phyloP scores from a whole-genome alignment of 352 stramenopile species.

The Achlya hypogyna region DNA sequence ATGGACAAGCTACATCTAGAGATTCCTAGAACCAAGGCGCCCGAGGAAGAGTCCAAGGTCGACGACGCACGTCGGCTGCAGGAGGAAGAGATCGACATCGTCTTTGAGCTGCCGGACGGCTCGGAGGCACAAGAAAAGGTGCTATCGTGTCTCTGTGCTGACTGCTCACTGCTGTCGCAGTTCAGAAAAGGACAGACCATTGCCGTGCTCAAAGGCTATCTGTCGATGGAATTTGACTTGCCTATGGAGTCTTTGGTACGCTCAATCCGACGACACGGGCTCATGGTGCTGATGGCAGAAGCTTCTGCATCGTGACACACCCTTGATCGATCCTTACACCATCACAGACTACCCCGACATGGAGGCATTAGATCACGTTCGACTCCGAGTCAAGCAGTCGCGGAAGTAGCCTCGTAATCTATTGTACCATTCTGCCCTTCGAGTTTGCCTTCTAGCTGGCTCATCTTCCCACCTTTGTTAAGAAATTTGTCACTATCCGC shows the following conservation, averaged over 20 bases:
- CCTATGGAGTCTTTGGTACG: slow-evolving; percentile 14
- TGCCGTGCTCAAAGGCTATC: slow-evolving; percentile 13
- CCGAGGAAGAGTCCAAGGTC: slow-evolving; percentile 13
- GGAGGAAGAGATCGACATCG: slow-evolving; percentile 16
- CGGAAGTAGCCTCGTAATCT: slow-evolving; percentile 2
- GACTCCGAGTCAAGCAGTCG: slow-evolving; percentile 6
- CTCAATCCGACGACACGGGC: not conserved
- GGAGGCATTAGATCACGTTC: not conserved
- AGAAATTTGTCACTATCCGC: not conserved
- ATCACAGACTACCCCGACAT: slow-evolving; percentile 17
- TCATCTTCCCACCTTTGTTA: not conserved
- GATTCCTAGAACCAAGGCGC: not conserved
- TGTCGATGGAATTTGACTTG: slow-evolving; percentile 16
- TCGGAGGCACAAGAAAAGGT: slow-evolving; percentile 19
- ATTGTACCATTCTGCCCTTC: not conserved
- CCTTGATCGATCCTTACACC: slow-evolving; percentile 13
- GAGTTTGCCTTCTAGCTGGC: not conserved
- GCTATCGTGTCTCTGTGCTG: not conserved
- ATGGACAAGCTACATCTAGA: slow-evolving; percentile 13
- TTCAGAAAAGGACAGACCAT: slow-evolving; percentile 18
- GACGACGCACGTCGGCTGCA: slow-evolving; percentile 14
- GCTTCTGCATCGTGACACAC: not conserved
- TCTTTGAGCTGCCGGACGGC: slow-evolving; percentile 18
- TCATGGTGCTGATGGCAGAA: not conserved
- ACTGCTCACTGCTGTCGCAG: not conserved